These are phyloP conservation scores for Tetracladium marchalianum DNA, from an alignment of 495 filamentous ascomycete genomes.

Conservation along the genomic window DNA sequence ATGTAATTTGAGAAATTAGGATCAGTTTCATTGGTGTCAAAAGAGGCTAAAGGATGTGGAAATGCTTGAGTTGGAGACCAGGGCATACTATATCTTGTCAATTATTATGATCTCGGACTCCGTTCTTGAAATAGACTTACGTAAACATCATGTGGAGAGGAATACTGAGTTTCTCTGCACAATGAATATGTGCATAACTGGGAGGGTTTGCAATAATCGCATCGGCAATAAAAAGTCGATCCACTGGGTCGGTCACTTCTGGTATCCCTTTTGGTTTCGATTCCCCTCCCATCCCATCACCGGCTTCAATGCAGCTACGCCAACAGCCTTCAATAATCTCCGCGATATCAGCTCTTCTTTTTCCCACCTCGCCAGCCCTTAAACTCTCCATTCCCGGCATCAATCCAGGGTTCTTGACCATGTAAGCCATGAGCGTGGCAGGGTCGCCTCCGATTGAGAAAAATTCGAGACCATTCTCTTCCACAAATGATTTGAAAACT, in stretches of 20 bases:
- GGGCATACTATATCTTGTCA: conserved; percentile 41
- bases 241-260: conserved; percentile 18
- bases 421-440: conserved; percentile 69
- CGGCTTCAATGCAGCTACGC: conserved; percentile 58
- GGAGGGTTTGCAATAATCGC: conserved; percentile 80
- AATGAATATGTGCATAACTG: conserved; percentile 71
- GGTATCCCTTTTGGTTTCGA: neutral
- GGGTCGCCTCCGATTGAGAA: conserved; percentile 74
- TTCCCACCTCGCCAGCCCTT: conserved; percentile 54
- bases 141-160: conserved; percentile 80
- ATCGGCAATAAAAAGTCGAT: conserved; percentile 56
- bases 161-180: conserved; percentile 66
- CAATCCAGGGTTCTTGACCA: conserved; percentile 80
- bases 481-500: conserved; percentile 59
- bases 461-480: conserved; percentile 63
- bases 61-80: conserved; percentile 44
- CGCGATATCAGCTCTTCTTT: conserved; percentile 52
- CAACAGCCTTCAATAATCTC: conserved; percentile 66
- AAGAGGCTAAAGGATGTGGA: conserved; percentile 44
- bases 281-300: conserved; percentile 31
- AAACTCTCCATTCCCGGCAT: conserved; percentile 61
- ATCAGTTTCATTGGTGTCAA: conserved; percentile 38
- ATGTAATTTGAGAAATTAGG: conserved; percentile 55
- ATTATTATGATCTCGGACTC: conserved; percentile 12
- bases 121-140: conserved; percentile 38